Evolutionary conservation across 1,284 basidiomycete genomes (phyloP).

Genomic region (Rhodotorula sp.): DNA sequence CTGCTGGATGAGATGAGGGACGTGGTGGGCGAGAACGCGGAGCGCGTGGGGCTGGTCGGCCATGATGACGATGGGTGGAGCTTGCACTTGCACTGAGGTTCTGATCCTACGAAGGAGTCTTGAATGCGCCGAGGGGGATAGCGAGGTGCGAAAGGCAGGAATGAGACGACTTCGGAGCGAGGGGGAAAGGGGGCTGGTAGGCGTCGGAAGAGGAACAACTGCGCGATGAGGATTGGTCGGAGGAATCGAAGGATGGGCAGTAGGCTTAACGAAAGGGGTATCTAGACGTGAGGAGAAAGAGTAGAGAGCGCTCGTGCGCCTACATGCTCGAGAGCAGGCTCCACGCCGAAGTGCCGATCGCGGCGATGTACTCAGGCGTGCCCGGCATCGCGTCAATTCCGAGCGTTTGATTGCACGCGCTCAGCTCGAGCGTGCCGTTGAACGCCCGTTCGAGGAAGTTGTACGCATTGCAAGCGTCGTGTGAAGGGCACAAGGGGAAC

Average conservation of each 20-base stretch:
- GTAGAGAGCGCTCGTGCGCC: neutral
- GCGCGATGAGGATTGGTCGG: no score
- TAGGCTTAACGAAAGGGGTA: no score
- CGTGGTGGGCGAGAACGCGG: neutral
- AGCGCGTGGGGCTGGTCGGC: neutral
- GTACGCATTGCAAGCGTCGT: constrained; percentile 3
- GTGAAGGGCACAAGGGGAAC: no score
- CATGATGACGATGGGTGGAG: constrained; percentile 5
- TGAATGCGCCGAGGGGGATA: no score
- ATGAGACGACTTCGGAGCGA: no score
- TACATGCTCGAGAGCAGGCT: neutral
- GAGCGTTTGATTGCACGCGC: neutral
- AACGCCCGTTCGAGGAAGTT: constrained; percentile 8
- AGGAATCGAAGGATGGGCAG: no score
- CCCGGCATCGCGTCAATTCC: constrained; percentile 3
- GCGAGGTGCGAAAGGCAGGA: no score
- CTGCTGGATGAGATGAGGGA: neutral
- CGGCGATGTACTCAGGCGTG: constrained; percentile 1
- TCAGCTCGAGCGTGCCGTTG: constrained; percentile 6
- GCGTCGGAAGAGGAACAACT: no score
- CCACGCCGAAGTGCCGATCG: neutral
- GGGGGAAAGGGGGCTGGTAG: no score
- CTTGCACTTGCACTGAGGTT: neutral
- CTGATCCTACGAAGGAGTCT: no score
- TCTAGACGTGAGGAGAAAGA: neutral